A percentile compares a stretch with the other conserved stretches of the same genome.
phyloP scores from a whole-genome alignment of 2,329 filamentous ascomycete genomes.

The Penicillium hesseltinei region DNA sequence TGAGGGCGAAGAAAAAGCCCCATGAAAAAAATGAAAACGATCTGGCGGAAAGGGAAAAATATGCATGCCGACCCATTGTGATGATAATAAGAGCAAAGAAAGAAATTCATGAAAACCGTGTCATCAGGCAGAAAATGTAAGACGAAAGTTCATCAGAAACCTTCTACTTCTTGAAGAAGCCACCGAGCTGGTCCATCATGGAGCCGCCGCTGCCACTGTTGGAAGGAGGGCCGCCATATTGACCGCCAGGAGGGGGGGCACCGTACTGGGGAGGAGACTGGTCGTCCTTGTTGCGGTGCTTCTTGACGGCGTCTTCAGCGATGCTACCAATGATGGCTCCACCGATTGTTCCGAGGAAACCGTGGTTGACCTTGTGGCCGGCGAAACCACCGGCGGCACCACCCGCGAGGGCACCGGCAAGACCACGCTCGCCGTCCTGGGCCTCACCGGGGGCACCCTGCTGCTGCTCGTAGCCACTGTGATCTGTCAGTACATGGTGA shows the following conservation, averaged over 20 bases:
- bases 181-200: conserved; percentile 36
- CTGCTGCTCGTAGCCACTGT: conserved; percentile 27
- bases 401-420: conserved; percentile 48
- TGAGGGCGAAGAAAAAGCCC: not conserved
- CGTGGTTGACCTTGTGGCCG: conserved; percentile 50
- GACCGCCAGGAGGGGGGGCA: conserved; percentile 10
- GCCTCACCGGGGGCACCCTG: conserved; percentile 37
- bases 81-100: conserved; percentile 9
- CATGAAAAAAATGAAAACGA: conserved; percentile 10
- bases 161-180: conserved; percentile 41
- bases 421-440: conserved; percentile 47
- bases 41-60: conserved; percentile 6
- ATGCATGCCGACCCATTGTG: conserved; percentile 18
- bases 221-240: conserved; percentile 26
- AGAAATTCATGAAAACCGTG: conserved; percentile 25
- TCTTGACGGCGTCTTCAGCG: conserved; percentile 47
- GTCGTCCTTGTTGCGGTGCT: conserved; percentile 39
- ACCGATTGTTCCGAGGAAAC: conserved; percentile 48
- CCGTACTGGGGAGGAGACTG: conserved; percentile 26
- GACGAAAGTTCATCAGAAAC: conserved; percentile 1
- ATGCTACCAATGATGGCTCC: conserved; percentile 49
- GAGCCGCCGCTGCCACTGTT: conserved; percentile 17
- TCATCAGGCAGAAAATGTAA: conserved; percentile 15
- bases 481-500: conserved; percentile 12
- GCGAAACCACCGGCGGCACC: conserved; percentile 48